Evolutionary conservation across 2,329 filamentous ascomycete species (phyloP), one percentile per base, ranked within the genome.

Genomic region (Fusarium sp.): DNA sequence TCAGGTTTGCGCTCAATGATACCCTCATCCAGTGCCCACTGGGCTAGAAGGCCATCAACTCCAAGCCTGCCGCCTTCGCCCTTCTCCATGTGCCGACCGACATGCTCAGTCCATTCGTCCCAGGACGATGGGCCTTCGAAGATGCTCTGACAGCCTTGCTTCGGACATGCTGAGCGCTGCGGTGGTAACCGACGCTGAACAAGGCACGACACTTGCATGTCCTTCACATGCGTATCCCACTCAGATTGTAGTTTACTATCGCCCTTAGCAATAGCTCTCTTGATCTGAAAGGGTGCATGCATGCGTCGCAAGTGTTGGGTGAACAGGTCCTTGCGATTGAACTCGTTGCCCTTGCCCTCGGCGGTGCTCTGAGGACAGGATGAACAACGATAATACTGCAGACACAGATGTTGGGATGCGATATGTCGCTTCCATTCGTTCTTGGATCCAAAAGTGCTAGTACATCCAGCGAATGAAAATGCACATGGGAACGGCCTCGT

Each of bases 361-460:
- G 82, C 80, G 4, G 84, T 83, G 63, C 82, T 86, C 63, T 86
- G 84, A 1, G 88, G 86, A 65, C 90, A 92, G 4, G 86, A 84
- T 0, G 90, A 91, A 72, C 90, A 92, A 25, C 90, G 86, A 75
- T 91, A 92, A 73, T 88, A 91, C 54, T 88, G 87, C 23, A 92
- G 79, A 72, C 90, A 91, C 27, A 99, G 87, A 82, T 99, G 96
- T 76, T 98, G 94, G 0, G 94, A 97, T 21, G 91, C 89, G 78
- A 98, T 94, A 78, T 99, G 96, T 7, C 95, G 90, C 82, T 98
- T 98, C 95, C 95, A 99, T 81, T 98, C 95, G 78, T 98, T 98
- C 83, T 98, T 98, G 21, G 93, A 95, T 3, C 92, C 91, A 80
- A 98, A 98, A 0, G 91, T 93, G 74, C 94, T 94, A 1, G 83